A percentile compares a stretch with the other conserved stretches of the same genome.
These are phyloP conservation scores for Kernera saxatilis DNA, from an alignment of 345 rosid genomes.

Conservation along the genomic window DNA sequence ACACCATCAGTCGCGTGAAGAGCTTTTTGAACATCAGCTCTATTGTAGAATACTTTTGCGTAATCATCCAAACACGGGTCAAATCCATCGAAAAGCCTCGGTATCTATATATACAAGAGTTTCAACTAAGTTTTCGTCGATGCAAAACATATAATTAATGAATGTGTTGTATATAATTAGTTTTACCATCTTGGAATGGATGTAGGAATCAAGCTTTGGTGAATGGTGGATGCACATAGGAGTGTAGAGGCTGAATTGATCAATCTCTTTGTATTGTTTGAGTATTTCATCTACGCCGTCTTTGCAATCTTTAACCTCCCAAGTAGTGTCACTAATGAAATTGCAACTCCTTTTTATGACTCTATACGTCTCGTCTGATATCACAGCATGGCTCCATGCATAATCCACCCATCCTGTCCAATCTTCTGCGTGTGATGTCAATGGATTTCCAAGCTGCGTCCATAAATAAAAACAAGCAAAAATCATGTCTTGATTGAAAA, in stretches of 20 bases:
- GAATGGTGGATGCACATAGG: constrained; percentile 42
- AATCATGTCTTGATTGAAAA: neutral
- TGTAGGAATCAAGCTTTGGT: constrained; percentile 21
- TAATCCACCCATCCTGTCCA: constrained; percentile 81
- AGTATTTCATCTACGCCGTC: constrained; percentile 54
- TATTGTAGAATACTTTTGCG: constrained; percentile 63
- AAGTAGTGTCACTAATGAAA: constrained; percentile 50
- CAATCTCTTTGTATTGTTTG: constrained; percentile 69
- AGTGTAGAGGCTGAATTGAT: constrained; percentile 77
- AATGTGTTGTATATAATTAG: neutral
- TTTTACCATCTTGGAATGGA: constrained; percentile 44
- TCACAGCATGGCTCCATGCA: constrained; percentile 89
- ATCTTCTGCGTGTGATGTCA: constrained; percentile 59
- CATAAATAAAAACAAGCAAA: neutral
- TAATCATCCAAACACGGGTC: constrained; percentile 78
- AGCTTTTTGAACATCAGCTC: constrained; percentile 72
- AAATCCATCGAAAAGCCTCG: constrained; percentile 73
- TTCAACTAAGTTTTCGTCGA: neutral
- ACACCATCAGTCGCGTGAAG: constrained; percentile 63
- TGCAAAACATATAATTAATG: neutral
- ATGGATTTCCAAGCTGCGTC: constrained; percentile 75
- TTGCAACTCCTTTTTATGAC: constrained; percentile 49
- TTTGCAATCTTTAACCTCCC: constrained; percentile 47
- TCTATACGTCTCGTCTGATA: constrained; percentile 72
- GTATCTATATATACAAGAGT: constrained; percentile 40